Base-by-base conservation (phyloP, 495 filamentous ascomycete genomes). In the Polyplosphaeria fusca region DNA sequence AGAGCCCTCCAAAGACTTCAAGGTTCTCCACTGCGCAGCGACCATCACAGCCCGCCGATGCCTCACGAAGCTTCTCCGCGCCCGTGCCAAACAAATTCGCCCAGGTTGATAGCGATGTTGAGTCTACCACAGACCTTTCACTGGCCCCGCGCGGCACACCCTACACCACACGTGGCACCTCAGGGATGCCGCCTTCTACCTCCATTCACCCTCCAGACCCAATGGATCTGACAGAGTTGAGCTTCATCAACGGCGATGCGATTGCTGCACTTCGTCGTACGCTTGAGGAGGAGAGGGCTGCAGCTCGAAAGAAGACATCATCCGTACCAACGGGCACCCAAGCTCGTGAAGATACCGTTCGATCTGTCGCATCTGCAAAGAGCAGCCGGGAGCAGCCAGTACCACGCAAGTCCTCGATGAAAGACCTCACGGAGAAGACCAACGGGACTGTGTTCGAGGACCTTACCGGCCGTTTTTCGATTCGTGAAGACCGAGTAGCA, bases 391-490 rank as follows among this genome's bases (percentile, higher is more conserved):
- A 23, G 2, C 51, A 27, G n/a, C 55, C 59, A 13, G 23, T 64
- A 25, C 60, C 59, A 2, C 70, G 67, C 44, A 72, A 70, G 46
- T 67, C 66, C 1, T 68, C 70, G 3, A 40, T 70, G 52, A 73
- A 68, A 52, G 68, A 71, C 24, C 42, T 65, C 3, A 61, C 57
- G 2, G 52, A 45, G 23, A 53, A 47, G 37, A 62, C 52, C 14
- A 55, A 54, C 5, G 52, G 22, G 9, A 56, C 54, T 22, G 52
- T 57, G 4, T 62, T 62, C 32, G 59, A 62, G 27, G 58, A 67
- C 44, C 44, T 47, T 13, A 67, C 65, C 25, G 61, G 60, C 11
- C 26, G 47, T 37, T 41, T 57, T 40, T 64, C 63, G 3, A 53
- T 58, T 30, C 20, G 24, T 40, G 35, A 54, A 22, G 32, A 43